Evolutionary conservation across 139 green algal genomes (phyloP).

Genomic region (Chlorella sp.): DNA sequence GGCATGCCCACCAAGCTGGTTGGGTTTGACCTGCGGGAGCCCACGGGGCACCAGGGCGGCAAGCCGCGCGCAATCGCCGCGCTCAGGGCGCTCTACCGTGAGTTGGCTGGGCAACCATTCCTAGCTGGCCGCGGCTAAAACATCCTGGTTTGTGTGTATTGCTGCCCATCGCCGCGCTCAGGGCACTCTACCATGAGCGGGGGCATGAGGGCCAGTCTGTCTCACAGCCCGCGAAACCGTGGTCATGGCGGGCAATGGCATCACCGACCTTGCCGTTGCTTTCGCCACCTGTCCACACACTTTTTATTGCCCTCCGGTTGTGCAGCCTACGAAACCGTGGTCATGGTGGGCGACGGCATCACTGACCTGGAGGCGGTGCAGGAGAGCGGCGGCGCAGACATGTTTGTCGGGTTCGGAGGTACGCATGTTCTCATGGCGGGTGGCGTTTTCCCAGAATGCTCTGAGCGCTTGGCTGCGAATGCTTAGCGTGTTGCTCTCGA

Average conservation of each 20-base stretch:
- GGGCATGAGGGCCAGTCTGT: too few relatives aligned
- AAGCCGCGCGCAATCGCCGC: slow-evolving; percentile 52
- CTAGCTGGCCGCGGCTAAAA: too few relatives aligned
- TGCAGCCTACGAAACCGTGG: slow-evolving; percentile 1
- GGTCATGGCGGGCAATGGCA: slow-evolving; percentile 81
- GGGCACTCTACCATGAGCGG: too few relatives aligned
- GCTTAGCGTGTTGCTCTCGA: too few relatives aligned
- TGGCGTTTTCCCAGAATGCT: too few relatives aligned
- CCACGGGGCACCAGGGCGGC: slow-evolving; percentile 68
- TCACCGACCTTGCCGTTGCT: slow-evolving; percentile 78
- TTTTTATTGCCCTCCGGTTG: too few relatives aligned
- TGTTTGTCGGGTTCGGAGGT: slow-evolving; percentile 69
- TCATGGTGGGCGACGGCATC: slow-evolving; percentile 83
- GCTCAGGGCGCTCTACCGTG: slow-evolving; percentile 3
- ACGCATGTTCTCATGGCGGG: not conserved
- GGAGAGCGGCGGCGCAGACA: slow-evolving; percentile 62
- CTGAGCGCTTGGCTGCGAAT: too few relatives aligned
- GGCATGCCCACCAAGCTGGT: slow-evolving; percentile 57
- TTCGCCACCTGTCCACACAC: too few relatives aligned
- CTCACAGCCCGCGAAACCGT: not conserved
- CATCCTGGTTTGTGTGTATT: too few relatives aligned
- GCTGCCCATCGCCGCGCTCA: too few relatives aligned
- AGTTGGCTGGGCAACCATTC: too few relatives aligned
- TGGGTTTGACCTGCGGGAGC: slow-evolving; percentile 71
- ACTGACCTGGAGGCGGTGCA: slow-evolving; percentile 74